These are phyloP conservation scores for Hortaea werneckii DNA, from an alignment of 2,329 filamentous ascomycete species.

Conservation along the genomic window DNA sequence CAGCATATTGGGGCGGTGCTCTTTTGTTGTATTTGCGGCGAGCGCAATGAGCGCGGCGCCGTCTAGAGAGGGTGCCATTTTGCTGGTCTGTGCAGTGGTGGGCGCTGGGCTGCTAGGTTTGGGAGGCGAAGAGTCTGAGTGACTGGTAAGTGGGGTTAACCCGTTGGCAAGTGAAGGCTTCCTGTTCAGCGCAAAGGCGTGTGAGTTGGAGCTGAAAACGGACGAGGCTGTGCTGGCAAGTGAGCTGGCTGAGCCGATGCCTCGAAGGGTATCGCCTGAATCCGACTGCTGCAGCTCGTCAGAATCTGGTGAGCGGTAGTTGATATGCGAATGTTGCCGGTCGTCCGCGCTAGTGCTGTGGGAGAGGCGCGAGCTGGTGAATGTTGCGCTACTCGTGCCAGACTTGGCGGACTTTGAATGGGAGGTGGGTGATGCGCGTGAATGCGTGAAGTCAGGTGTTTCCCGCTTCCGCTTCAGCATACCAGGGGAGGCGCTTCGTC, in stretches of 20 bases:
- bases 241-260: constrained; percentile 62
- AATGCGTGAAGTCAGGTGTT: not conserved
- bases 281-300: constrained; percentile 26
- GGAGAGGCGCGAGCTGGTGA: constrained; percentile 1
- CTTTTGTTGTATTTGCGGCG: constrained; percentile 22
- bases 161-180: constrained; percentile 44
- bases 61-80: constrained; percentile 17
- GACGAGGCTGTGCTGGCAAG: constrained; percentile 61
- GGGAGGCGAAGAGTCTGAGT: constrained; percentile 54
- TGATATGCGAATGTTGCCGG: constrained; percentile 5
- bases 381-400: not conserved
- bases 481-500: constrained; percentile 1
- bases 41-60: constrained; percentile 14
- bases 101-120: constrained; percentile 45
- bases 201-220: constrained; percentile 51
- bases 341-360: constrained; percentile 1
- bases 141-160: constrained; percentile 53
- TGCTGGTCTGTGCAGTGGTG: constrained; percentile 14
- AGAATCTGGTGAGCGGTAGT: constrained; percentile 22
- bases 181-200: constrained; percentile 45
- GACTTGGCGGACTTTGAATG: not conserved
- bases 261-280: constrained; percentile 56
- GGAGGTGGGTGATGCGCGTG: not conserved
- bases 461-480: constrained; percentile 1
- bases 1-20: constrained; percentile 37